phyloP scores from a whole-genome alignment of 805 yeast species.

The Yarrowia alimentaria region DNA sequence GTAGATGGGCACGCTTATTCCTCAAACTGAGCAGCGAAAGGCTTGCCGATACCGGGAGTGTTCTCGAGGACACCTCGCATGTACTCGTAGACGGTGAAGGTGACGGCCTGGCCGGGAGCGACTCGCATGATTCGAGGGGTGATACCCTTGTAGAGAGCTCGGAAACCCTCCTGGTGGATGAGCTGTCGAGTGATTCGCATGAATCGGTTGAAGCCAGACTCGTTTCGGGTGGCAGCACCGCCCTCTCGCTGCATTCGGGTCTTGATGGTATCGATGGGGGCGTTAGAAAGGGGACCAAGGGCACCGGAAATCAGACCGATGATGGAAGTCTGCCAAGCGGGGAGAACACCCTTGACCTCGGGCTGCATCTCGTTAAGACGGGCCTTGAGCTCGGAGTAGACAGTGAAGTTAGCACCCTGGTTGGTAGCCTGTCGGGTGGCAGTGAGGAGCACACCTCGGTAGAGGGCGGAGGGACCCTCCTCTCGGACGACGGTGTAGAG shows the following conservation, averaged over 20 bases:
- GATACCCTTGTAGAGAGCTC: constrained; percentile 92
- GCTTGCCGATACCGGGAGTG: constrained; percentile 32
- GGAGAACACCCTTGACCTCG: constrained; percentile 59
- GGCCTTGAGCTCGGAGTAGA: constrained; percentile 80
- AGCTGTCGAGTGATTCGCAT: constrained; percentile 75
- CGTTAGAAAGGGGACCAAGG: constrained; percentile 94
- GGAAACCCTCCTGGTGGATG: constrained; percentile 83
- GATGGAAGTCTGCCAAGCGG: constrained; percentile 90
- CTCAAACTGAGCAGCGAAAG: constrained; percentile 26
- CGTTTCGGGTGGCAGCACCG: constrained; percentile 48
- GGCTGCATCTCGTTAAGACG: constrained; percentile 55
- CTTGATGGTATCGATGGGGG: constrained; percentile 95
- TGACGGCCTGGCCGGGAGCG: constrained; percentile 99
- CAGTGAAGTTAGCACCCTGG: constrained; percentile 98
- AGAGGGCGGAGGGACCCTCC: constrained; percentile 85
- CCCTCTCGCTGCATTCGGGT: constrained; percentile 93
- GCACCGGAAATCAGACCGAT: constrained; percentile 95
- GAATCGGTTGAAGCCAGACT: constrained; percentile 74
- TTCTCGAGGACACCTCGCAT: constrained; percentile 63
- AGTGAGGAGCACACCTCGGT: constrained; percentile 92
- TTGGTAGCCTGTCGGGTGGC: constrained; percentile 98
- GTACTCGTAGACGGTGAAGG: constrained; percentile 93
- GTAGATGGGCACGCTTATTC: constrained; percentile 4
- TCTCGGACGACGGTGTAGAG: constrained; percentile 78
- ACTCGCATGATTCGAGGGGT: constrained; percentile 99